Evolutionary conservation across 805 yeast species (phyloP).

Genomic region (Naumovozyma dairenensis): DNA sequence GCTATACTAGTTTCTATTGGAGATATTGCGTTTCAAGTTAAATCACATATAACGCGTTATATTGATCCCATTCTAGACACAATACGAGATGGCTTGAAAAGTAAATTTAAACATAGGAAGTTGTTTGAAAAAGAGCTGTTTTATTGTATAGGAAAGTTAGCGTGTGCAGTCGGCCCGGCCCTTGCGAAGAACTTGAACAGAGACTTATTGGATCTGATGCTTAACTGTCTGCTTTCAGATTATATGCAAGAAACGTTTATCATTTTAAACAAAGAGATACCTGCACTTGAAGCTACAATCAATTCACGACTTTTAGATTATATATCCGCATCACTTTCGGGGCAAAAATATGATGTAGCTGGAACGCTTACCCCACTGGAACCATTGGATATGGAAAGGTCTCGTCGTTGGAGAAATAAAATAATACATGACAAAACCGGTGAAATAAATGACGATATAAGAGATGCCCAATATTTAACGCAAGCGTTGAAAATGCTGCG

Average conservation of each 20-base stretch:
- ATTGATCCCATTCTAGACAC: constrained; percentile 79
- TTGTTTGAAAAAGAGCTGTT: constrained; percentile 80
- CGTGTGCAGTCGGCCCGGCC: constrained; percentile 87
- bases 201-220: constrained; percentile 67
- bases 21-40: constrained; percentile 63
- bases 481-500: constrained; percentile 74
- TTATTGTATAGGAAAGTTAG: constrained; percentile 78
- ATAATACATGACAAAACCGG: constrained; percentile 65
- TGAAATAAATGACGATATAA: constrained; percentile 32
- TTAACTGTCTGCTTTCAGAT: constrained; percentile 75
- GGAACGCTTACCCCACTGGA: constrained; percentile 68
- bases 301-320: constrained; percentile 62
- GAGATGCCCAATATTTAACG: constrained; percentile 45
- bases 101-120: constrained; percentile 43
- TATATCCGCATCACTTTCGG: constrained; percentile 68
- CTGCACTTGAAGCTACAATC: constrained; percentile 66
- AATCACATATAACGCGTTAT: constrained; percentile 77
- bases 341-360: constrained; percentile 71
- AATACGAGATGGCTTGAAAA: constrained; percentile 64
- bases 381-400: constrained; percentile 52
- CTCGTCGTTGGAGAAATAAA: constrained; percentile 67
- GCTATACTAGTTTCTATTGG: constrained; percentile 77
- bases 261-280: constrained; percentile 60
- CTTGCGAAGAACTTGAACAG: constrained; percentile 78
- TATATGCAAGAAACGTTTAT: constrained; percentile 69